Evolutionary conservation across 371 early-diverging fungal species (phyloP), one percentile per base, ranked within the genome.

Genomic region (Saksenaea oblongispora): DNA sequence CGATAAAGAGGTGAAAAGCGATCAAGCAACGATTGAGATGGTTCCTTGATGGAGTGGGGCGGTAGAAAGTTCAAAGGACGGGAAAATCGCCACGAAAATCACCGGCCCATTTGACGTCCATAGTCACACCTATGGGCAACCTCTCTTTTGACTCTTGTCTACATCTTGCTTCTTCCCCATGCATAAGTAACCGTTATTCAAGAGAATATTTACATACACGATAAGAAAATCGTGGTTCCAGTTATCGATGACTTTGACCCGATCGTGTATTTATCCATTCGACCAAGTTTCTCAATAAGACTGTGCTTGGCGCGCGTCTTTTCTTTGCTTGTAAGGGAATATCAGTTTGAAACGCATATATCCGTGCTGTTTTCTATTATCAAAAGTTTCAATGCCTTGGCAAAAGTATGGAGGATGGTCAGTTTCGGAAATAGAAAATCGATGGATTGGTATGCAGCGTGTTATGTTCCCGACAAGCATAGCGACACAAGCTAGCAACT

Each of bases 21-120:
- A 47, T 47, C 51, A 47, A 47, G 51, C 24, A 47, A 47, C 22
- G 22, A 47, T 18, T 47, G 51, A 22, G 51, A 47, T 47, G 51
- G 51, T 47, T 47, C 51, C 51, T 47, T 47, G 51, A 47, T 47
- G 51, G 51, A 47, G 51, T 47, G 51, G 51, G 51, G 51, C 51
- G 51, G 51, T 11, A 47, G 51, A 47, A 47, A 47, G 51, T 47
- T 47, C 51, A 47, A 47, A 47, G 51, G 51, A 11, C 51, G 51
- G 51, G 22, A 47, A 47, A 47, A 47, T 47, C 51, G 22, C 17
- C 51, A n/a, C n/a, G 22, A 47, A 44, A 47, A 47, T 47, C 51
- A 47, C 51, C 51, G 51, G 51, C 24, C 22, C 51, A 47, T 47
- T 47, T 47, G 51, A 47, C 51, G 51, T 47, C 51, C 51, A 47